These are phyloP conservation scores for Fusarium abutilonis DNA, from an alignment of 2,329 filamentous ascomycete species.

Conservation along the genomic window DNA sequence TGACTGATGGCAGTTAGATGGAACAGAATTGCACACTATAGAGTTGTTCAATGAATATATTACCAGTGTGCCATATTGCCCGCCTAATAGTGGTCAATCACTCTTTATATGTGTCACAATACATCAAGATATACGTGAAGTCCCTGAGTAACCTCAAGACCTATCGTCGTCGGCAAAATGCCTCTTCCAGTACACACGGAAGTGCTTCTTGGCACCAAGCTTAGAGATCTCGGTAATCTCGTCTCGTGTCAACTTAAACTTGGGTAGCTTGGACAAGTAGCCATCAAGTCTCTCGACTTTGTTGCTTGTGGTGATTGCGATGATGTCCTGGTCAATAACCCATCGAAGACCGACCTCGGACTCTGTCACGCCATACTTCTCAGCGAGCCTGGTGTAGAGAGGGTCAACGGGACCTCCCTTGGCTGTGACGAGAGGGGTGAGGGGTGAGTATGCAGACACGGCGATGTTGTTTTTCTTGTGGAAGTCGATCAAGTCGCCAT, in stretches of 20 bases:
- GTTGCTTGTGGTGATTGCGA: slow-evolving; percentile 68
- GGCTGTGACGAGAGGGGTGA: slow-evolving; percentile 61
- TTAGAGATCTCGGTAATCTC: slow-evolving; percentile 67
- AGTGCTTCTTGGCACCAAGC: slow-evolving; percentile 69
- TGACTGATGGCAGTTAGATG: slow-evolving; percentile 9
- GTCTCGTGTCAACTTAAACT: slow-evolving; percentile 67
- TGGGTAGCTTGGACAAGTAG: slow-evolving; percentile 61
- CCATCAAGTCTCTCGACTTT: slow-evolving; percentile 66
- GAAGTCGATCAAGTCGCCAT: slow-evolving; percentile 67
- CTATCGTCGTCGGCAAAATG: slow-evolving; percentile 63
- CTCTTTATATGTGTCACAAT: not conserved
- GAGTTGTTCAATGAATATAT: slow-evolving; percentile 6
- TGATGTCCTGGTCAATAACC: slow-evolving; percentile 67
- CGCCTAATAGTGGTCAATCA: not conserved
- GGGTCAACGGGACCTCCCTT: slow-evolving; percentile 63
- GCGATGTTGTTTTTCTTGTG: slow-evolving; percentile 67
- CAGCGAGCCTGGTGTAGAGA: slow-evolving; percentile 60
- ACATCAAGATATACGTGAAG: not conserved
- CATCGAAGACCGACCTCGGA: slow-evolving; percentile 68
- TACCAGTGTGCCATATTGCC: not conserved
- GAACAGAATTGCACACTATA: slow-evolving; percentile 1
- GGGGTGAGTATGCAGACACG: slow-evolving; percentile 64
- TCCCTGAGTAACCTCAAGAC: slow-evolving; percentile 36
- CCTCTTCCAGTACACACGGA: slow-evolving; percentile 66
- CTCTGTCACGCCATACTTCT: slow-evolving; percentile 67